Evolutionary conservation across 768 basidiomycete species (phyloP).

Genomic region (Mycena leptocephala): DNA sequence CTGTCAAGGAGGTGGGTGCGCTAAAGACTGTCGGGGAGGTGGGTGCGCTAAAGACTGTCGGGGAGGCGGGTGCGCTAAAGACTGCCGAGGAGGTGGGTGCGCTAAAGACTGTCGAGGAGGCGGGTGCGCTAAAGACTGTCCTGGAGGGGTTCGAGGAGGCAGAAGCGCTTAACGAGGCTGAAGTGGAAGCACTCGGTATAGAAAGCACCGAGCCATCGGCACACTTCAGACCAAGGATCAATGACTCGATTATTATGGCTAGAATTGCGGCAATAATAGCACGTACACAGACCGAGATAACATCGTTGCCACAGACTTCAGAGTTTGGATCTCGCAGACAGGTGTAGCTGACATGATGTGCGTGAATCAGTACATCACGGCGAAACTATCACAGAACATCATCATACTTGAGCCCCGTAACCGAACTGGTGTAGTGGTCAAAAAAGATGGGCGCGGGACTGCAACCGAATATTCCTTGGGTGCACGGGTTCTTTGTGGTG

Average conservation of each 20-base stretch:
- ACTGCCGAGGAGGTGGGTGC: too few relatives aligned
- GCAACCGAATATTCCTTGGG: conserved; percentile 34
- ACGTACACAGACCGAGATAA: conserved; percentile 51
- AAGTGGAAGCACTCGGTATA: not conserved
- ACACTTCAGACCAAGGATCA: conserved; percentile 15
- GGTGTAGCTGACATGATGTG: conserved; percentile 41
- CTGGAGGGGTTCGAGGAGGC: conserved; percentile 4
- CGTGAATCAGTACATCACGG: conserved; percentile 6
- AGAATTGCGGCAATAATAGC: not conserved
- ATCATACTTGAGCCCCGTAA: conserved; percentile 19
- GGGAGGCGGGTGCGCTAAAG: too few relatives aligned
- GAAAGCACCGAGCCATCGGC: not conserved
- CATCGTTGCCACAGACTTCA: conserved; percentile 42
- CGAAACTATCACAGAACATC: not conserved
- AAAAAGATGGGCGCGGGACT: conserved; percentile 32
- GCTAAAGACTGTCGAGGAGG: too few relatives aligned
- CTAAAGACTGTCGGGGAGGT: too few relatives aligned
- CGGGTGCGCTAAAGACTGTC: too few relatives aligned
- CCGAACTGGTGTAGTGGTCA: conserved; percentile 24
- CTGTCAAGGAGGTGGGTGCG: too few relatives aligned
- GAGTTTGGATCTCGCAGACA: conserved; percentile 46
- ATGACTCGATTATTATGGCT: conserved; percentile 4
- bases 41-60: too few relatives aligned
- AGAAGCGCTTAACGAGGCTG: conserved; percentile 1
- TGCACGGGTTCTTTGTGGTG: conserved; percentile 32